Base-by-base conservation (phyloP, 441 rosid species). In the Populus hybrid region DNA sequence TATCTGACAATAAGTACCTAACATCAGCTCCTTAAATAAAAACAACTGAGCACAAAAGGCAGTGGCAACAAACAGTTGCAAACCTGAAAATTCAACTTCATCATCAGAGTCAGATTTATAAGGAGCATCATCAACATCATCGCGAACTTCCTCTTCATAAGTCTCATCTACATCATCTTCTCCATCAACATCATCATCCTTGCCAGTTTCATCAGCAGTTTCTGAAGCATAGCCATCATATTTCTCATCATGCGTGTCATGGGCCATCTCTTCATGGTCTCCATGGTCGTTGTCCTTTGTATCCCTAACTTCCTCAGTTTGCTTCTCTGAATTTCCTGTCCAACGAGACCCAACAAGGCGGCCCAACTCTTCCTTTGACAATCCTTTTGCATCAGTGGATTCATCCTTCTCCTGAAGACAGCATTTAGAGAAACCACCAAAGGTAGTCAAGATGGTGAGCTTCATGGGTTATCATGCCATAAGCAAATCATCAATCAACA, bases 291-390 rank as follows among this genome's bases (percentile, higher is more conserved):
- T 78, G 71, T 74, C 86, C 81, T 85, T 70, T 21, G 73, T 73
- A 75, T 28, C 83, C 64, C 85, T 70, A 63, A 53, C 85, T 26
- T 72, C 84, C 81, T 77, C 85, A 73, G 81, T 67, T 82, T 88
- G 82, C 82, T 87, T 88, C 76, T 89, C 92, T 33, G 87, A 78
- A 69, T 79, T 87, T 82, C 99, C 94, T 0, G 99, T 93, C 99
- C 99, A 97, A 66, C 99, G 98, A 82, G 99, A 95, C 36, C 97
- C 99, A 83, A 97, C 90, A 76, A 90, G 97, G 80, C 91, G 94
- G 76, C 99, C 98, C 81, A 95, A 80, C 88, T 97, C 99, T 83
- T 92, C 99, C 84, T 87, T 93, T 69, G 99, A 97, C 86, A 95
- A 87, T 73, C 85, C 94, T 79, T 89, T 90, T 61, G 86, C 77